phyloP scores from a whole-genome alignment of 164 flowering plant genomes.

The Magnolia kwangsiensis region DNA sequence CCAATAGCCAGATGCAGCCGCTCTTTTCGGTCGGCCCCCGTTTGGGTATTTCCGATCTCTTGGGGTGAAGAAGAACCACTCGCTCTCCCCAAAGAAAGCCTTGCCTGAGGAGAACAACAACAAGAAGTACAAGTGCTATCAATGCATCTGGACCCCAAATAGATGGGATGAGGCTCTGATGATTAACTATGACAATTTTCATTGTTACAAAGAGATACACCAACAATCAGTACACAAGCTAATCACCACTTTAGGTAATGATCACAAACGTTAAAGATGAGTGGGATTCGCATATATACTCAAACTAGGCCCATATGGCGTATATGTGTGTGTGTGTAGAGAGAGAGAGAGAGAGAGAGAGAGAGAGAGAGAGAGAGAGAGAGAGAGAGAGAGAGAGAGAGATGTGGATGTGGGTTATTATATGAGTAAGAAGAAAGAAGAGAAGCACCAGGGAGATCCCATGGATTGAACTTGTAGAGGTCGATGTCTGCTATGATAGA shows the following conservation, averaged over 20 bases:
- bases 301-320: too few relatives aligned
- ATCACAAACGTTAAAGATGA: too few relatives aligned
- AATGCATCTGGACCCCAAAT: neutral
- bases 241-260: too few relatives aligned
- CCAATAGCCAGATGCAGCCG: conserved; percentile 16
- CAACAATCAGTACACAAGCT: too few relatives aligned
- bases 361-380: too few relatives aligned
- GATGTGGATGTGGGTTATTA: too few relatives aligned
- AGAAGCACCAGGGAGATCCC: conserved; percentile 82
- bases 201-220: too few relatives aligned
- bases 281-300: too few relatives aligned
- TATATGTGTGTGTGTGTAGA: too few relatives aligned
- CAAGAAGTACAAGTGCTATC: too few relatives aligned
- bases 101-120: conserved; percentile 42
- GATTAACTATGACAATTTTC: neutral
- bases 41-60: conserved; percentile 52
- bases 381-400: too few relatives aligned
- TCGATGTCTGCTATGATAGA: conserved; percentile 81
- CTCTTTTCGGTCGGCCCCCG: conserved; percentile 84
- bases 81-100: conserved; percentile 82
- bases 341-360: too few relatives aligned
- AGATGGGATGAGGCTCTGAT: neutral
- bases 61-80: conserved; percentile 72
- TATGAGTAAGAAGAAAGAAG: neutral
- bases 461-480: conserved; percentile 30